Evolutionary conservation across 2,329 filamentous ascomycete genomes (phyloP).

Genomic region (Calcarisporium arbuscula): DNA sequence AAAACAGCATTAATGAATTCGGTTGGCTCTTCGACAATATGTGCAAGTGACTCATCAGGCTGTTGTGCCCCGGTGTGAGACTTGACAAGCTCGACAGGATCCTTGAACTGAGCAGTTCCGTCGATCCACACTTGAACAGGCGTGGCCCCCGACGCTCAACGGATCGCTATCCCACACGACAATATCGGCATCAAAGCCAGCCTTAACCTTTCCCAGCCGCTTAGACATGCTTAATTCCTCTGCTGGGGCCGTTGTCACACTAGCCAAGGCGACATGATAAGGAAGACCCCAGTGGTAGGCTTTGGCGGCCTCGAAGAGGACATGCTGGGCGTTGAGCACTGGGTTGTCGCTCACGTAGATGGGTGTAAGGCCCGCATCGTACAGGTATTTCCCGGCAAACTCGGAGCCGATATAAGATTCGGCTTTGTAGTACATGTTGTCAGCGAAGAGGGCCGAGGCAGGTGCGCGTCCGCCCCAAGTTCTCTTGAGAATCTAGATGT

Average conservation of each 20-base stretch:
- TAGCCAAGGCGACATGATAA: slow-evolving; percentile 52
- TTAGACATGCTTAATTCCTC: slow-evolving; percentile 51
- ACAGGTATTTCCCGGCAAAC: slow-evolving; percentile 59
- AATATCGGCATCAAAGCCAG: slow-evolving; percentile 55
- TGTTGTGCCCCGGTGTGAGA: slow-evolving; percentile 30
- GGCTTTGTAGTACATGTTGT: slow-evolving; percentile 68
- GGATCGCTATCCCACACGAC: slow-evolving; percentile 60
- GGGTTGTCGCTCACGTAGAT: slow-evolving; percentile 69
- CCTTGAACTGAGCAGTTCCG: slow-evolving; percentile 46
- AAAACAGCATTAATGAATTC: slow-evolving; percentile 41
- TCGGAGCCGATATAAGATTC: slow-evolving; percentile 61
- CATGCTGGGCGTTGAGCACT: slow-evolving; percentile 62
- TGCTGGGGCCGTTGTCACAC: slow-evolving; percentile 53
- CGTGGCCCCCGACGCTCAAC: slow-evolving; percentile 50
- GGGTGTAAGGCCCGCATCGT: slow-evolving; percentile 57
- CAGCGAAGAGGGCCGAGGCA: slow-evolving; percentile 60
- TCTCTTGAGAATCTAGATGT: slow-evolving; percentile 46
- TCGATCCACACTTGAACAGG: slow-evolving; percentile 60
- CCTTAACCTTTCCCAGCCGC: slow-evolving; percentile 54
- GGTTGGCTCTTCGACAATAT: slow-evolving; percentile 34
- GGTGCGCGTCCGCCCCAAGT: slow-evolving; percentile 47
- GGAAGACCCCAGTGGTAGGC: slow-evolving; percentile 54
- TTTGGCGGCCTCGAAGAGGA: slow-evolving; percentile 59
- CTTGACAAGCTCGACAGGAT: slow-evolving; percentile 49
- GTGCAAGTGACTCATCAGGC: slow-evolving; percentile 32